phyloP scores from a whole-genome alignment of 2,329 filamentous ascomycete genomes.

The Bipolaris bicolor region DNA sequence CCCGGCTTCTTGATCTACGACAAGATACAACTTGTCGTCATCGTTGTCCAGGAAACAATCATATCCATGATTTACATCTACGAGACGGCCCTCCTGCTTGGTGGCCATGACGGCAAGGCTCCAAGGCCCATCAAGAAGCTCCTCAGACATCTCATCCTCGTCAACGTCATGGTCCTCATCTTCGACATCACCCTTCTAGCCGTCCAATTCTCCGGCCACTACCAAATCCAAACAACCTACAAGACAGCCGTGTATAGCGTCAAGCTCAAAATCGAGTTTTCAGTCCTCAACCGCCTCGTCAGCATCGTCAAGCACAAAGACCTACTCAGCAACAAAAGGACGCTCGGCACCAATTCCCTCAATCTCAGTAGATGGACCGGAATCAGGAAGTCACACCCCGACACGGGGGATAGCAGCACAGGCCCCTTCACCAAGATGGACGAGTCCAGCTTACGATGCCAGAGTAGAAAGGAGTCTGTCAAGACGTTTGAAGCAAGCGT shows the following conservation, averaged over 20 bases:
- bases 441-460: neutral
- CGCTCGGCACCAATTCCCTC: neutral
- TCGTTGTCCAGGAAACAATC: slow-evolving; percentile 42
- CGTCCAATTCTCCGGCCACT: slow-evolving; percentile 47
- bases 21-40: slow-evolving; percentile 46
- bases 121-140: slow-evolving; percentile 8
- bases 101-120: slow-evolving; percentile 10
- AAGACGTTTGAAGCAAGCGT: neutral
- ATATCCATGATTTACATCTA: slow-evolving; percentile 29
- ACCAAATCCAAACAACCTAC: slow-evolving; percentile 47
- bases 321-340: neutral
- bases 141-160: slow-evolving; percentile 36
- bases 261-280: slow-evolving; percentile 60
- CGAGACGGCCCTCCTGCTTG: slow-evolving; percentile 15
- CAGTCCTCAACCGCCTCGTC: slow-evolving; percentile 53
- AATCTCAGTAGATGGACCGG: neutral
- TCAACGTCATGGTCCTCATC: slow-evolving; percentile 48
- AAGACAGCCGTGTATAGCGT: slow-evolving; percentile 51
- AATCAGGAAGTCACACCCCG: neutral
- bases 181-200: slow-evolving; percentile 49
- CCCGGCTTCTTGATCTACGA: slow-evolving; percentile 44
- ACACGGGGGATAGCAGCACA: neutral
- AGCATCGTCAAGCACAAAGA: slow-evolving; percentile 8
- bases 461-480: slow-evolving; percentile 1
- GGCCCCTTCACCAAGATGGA: neutral